phyloP scores from a whole-genome alignment of 371 early-diverging fungal genomes.

The Mortierella sp. region DNA sequence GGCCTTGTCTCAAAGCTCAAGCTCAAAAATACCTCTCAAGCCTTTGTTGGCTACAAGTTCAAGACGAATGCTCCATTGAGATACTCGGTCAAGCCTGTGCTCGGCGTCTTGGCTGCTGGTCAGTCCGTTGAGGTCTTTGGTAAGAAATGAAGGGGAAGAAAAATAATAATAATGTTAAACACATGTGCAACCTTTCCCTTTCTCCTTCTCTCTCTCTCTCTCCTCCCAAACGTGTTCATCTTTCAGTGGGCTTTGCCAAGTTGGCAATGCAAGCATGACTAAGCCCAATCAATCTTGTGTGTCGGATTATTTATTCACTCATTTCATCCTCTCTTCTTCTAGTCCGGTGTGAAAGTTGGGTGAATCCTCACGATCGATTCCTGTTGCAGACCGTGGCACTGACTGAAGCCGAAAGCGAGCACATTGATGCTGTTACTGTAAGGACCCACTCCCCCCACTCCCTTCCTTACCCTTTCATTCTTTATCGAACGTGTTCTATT shows the following conservation, averaged over 20 bases:
- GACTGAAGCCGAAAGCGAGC: constrained; percentile 34
- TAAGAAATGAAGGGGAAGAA: constrained; percentile 33
- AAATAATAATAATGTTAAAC: background rate
- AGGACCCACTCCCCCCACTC: constrained; percentile 7
- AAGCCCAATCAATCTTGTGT: constrained; percentile 3
- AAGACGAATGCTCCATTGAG: constrained; percentile 72
- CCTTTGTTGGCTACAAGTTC: constrained; percentile 67
- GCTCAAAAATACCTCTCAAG: constrained; percentile 53
- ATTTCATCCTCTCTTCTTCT: background rate
- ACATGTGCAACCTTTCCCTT: too few species aligned
- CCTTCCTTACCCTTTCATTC: background rate
- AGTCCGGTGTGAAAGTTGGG: constrained; percentile 53
- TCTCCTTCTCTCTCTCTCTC: background rate
- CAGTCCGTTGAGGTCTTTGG: constrained; percentile 64
- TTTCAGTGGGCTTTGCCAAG: constrained; percentile 9
- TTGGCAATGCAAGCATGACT: background rate
- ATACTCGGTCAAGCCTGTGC: constrained; percentile 68
- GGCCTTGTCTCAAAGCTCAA: constrained; percentile 53
- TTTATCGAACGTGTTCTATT: too few species aligned
- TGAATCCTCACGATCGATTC: constrained; percentile 52
- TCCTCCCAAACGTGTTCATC: too few species aligned
- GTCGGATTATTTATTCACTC: background rate
- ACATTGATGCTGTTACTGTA: constrained; percentile 41
- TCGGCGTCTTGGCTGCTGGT: constrained; percentile 59
- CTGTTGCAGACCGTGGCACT: constrained; percentile 44